phyloP scores from a whole-genome alignment of 1,284 basidiomycete genomes.

The Abortiporus biennis region DNA sequence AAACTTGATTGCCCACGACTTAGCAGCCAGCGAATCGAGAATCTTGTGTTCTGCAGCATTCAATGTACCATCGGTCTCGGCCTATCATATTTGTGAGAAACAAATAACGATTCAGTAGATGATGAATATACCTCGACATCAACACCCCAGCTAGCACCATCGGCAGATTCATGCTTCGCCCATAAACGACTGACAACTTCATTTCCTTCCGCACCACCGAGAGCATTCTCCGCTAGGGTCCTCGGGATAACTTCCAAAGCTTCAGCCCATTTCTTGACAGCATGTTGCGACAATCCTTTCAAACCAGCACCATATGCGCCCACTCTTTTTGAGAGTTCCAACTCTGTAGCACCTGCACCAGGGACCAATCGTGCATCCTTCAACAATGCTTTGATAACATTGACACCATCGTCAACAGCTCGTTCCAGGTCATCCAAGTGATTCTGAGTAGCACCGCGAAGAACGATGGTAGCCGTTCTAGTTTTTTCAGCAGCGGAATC shows the following conservation, averaged over 20 bases:
- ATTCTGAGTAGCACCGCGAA: constrained; percentile 95
- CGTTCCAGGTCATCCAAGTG: constrained; percentile 92
- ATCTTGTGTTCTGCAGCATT: constrained; percentile 59
- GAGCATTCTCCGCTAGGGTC: constrained; percentile 93
- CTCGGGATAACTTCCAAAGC: constrained; percentile 92
- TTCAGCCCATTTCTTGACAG: constrained; percentile 85
- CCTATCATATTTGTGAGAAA: constrained; percentile 32
- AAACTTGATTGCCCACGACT: constrained; percentile 84
- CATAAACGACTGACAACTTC: constrained; percentile 86
- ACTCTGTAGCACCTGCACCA: constrained; percentile 91
- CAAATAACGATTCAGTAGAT: background rate
- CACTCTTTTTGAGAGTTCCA: constrained; percentile 84
- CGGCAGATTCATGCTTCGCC: constrained; percentile 80
- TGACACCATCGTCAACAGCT: constrained; percentile 95
- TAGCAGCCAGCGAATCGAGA: constrained; percentile 82
- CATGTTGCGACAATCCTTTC: constrained; percentile 91
- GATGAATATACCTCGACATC: constrained; percentile 74
- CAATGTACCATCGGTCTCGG: constrained; percentile 72
- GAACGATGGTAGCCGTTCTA: constrained; percentile 88
- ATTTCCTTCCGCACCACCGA: constrained; percentile 87
- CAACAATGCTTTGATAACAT: constrained; percentile 91
- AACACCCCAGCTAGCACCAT: constrained; percentile 78
- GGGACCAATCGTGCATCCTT: constrained; percentile 90
- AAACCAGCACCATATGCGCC: constrained; percentile 86
- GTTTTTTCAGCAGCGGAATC: constrained; percentile 57